These are phyloP conservation scores for Recurvomyces mirabilis DNA, from an alignment of 495 filamentous ascomycete species.

Conservation along the genomic window DNA sequence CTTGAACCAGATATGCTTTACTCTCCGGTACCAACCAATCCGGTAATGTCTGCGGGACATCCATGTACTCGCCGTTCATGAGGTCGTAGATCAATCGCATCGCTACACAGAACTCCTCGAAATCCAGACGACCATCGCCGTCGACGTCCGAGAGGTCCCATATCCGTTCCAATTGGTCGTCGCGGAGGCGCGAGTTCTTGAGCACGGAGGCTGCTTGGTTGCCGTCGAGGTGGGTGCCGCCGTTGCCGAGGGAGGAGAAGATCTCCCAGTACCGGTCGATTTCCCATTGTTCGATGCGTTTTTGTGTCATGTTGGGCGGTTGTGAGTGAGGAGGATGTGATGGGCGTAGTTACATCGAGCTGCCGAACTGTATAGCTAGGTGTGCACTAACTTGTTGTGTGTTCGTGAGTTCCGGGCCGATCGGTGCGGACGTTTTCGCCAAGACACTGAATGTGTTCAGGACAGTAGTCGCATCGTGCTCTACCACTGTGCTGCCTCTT, in stretches of 20 bases:
- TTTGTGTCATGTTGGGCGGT: constrained; percentile 7
- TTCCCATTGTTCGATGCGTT: constrained; percentile 76
- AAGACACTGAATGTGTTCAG: no score
- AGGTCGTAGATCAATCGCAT: constrained; percentile 96
- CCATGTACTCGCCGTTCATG: constrained; percentile 83
- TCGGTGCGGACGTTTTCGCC: no score
- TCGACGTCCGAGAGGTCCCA: constrained; percentile 98
- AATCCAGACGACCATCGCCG: constrained; percentile 90
- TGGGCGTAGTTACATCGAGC: no score
- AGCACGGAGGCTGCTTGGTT: constrained; percentile 86
- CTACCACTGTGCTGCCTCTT: no score
- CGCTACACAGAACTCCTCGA: constrained; percentile 98
- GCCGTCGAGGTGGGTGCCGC: constrained; percentile 74
- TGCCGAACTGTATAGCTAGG: no score
- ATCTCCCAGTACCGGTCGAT: constrained; percentile 99
- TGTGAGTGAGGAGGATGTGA: background rate
- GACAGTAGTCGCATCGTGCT: no score
- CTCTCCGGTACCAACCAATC: constrained; percentile 96
- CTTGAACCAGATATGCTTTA: constrained; percentile 91
- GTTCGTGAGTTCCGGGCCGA: no score
- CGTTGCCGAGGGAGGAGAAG: constrained; percentile 74
- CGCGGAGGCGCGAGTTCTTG: constrained; percentile 84
- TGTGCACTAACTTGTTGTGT: no score
- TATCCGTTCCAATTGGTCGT: constrained; percentile 90
- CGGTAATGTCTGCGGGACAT: constrained; percentile 72